Base-by-base conservation (phyloP, 2,329 filamentous ascomycete genomes). In the Colletotrichum tropicicola region DNA sequence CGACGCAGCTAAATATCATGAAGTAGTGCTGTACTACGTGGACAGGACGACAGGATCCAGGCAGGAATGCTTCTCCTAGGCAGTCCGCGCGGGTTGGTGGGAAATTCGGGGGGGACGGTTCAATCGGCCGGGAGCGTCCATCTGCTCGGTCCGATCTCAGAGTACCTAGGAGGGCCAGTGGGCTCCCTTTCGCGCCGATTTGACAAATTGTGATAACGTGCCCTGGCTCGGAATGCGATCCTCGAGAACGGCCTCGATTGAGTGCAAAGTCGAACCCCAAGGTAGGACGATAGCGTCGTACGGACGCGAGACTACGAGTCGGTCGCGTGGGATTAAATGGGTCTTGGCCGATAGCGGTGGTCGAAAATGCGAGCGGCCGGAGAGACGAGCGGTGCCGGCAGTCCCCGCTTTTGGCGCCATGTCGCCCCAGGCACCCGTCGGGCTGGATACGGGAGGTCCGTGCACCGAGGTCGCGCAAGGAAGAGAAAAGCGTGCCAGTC, bases 261-360 rank as follows among this genome's bases (percentile, higher is more conserved):
- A n/a, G 21, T 19, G 19, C 30, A 19, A 53, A 53, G 27, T 17
- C 5, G 39, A 21, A 45, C 53, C 25, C 27, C 30, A 35, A 30
- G 35, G 51, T 56, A 37, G 19, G 53, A 45, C 47, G 23, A 27
- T 32, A 32, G 21, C 43, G 61, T 60, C 30, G 48, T 17, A 49
- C 27, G n/a, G 59, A 47, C 13, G 30, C 15, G n/a, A 39, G 30
- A 19, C 41, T 21, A 37, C 17, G 41, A 39, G 28, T n/a, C n/a
- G n/a, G n/a, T n/a, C 41, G 55, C 41, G 39, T 54, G 41, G 47
- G 12, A 59, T 39, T 17, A 41, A 19, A n/a, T 48, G 41, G 56
- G 58, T 30, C 49, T 56, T 65, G 44, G 23, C 49, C 44, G 57
- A 65, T 61, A 55, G 44, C 37, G 49, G 61, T 61, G 43, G 57